Conservation (phyloP, 2,329 filamentous ascomycete species). For the Paraconiothyrium brasiliense region DNA sequence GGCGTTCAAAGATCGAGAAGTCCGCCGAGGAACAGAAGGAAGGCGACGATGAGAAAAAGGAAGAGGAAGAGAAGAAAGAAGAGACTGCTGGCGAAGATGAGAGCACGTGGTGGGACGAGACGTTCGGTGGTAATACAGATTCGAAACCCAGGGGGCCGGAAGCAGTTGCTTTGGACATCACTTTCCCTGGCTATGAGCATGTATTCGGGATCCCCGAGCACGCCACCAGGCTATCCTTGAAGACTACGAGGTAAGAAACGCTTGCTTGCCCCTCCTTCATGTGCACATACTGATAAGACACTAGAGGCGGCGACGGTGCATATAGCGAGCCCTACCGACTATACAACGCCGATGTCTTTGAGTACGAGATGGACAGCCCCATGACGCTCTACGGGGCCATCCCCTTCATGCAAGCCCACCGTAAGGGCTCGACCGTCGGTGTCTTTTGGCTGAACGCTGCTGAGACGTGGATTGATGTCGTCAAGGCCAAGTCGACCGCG, state of each 20-base stretch:
- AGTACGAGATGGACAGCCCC: slow-evolving; percentile 95
- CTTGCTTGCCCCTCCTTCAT: background rate
- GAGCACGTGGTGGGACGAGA: slow-evolving; percentile 97
- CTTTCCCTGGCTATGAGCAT: slow-evolving; percentile 89
- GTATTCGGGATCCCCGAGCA: slow-evolving; percentile 96
- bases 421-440: slow-evolving; percentile 90
- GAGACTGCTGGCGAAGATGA: slow-evolving; percentile 71
- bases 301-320: slow-evolving; percentile 79
- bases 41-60: slow-evolving; percentile 57
- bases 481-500: slow-evolving; percentile 76
- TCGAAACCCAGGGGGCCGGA: slow-evolving; percentile 95
- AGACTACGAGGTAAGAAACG: slow-evolving; percentile 75
- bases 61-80: slow-evolving; percentile 56
- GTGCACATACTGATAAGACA: slow-evolving; percentile 17
- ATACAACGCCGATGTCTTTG: slow-evolving; percentile 97
- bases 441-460: slow-evolving; percentile 98
- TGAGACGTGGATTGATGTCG: slow-evolving; percentile 96
- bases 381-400: slow-evolving; percentile 99
- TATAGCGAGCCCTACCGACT: slow-evolving; percentile 90
- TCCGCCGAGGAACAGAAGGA: slow-evolving; percentile 56
- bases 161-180: slow-evolving; percentile 88
- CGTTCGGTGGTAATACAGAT: slow-evolving; percentile 94
- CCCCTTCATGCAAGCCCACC: slow-evolving; percentile 97
- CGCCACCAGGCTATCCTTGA: slow-evolving; percentile 85
- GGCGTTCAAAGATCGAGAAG: slow-evolving; percentile 85